Conservation (phyloP, 1,284 basidiomycete genomes). For the Rhodotorula sp. region DNA sequence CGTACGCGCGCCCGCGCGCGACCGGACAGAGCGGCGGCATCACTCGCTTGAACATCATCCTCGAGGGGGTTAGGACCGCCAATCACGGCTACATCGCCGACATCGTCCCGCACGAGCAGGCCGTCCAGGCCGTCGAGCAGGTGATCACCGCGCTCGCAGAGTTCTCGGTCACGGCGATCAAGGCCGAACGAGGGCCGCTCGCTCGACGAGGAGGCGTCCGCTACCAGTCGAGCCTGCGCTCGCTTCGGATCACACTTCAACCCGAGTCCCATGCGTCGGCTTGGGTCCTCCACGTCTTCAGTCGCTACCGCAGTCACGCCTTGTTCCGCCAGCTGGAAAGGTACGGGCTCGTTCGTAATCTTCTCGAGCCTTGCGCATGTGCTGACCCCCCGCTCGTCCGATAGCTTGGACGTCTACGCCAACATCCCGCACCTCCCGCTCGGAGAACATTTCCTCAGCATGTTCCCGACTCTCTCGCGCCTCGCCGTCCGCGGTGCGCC, state of each 20-base stretch:
- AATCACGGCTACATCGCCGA: background rate
- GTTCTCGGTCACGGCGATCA: background rate
- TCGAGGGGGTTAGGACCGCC: background rate
- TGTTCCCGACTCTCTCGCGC: background rate
- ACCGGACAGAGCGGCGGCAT: slow-evolving; percentile 10
- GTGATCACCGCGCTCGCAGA: background rate
- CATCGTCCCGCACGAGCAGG: background rate
- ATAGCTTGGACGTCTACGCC: background rate
- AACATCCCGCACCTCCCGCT: background rate
- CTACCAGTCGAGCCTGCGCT: background rate
- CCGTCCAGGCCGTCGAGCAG: background rate
- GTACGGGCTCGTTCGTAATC: background rate
- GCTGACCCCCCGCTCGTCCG: background rate
- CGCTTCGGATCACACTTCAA: background rate
- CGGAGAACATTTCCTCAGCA: background rate
- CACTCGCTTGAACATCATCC: background rate
- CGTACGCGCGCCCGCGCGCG: background rate
- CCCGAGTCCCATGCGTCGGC: background rate
- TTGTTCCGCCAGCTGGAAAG: background rate
- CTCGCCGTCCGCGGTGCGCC: background rate
- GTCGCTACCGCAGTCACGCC: background rate
- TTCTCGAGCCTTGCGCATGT: background rate
- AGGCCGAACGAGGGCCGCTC: background rate
- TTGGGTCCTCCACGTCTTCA: background rate
- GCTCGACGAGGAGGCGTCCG: background rate